A percentile compares a stretch with the other conserved stretches of the same genome.
Conservation (phyloP, 2,329 filamentous ascomycete species). For the Aspergillus candidus region DNA sequence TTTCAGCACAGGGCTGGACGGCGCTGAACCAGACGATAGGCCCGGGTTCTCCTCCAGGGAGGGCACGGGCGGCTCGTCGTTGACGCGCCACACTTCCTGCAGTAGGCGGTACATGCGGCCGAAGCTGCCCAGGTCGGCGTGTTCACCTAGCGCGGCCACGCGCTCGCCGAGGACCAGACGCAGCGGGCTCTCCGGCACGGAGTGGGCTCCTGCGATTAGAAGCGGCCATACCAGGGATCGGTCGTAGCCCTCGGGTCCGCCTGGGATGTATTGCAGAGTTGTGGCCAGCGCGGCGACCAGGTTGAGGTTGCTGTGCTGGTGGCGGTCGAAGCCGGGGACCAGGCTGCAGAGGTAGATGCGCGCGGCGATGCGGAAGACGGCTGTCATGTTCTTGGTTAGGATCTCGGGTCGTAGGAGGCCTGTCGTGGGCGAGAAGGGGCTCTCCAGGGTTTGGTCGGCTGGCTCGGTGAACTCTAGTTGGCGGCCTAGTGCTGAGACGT, state of each 20-base stretch:
- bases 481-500: slow-evolving; percentile 77
- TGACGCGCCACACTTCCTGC: slow-evolving; percentile 64
- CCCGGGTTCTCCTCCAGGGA: too few relatives aligned
- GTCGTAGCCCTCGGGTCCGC: slow-evolving; percentile 75
- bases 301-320: slow-evolving; percentile 63
- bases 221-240: slow-evolving; percentile 88
- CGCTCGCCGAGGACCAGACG: slow-evolving; percentile 71
- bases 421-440: slow-evolving; percentile 54
- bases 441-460: slow-evolving; percentile 54
- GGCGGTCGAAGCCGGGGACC: slow-evolving; percentile 76
- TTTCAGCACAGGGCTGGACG: too few relatives aligned
- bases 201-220: slow-evolving; percentile 75
- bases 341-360: slow-evolving; percentile 92
- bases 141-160: slow-evolving; percentile 65
- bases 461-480: slow-evolving; percentile 76
- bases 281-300: slow-evolving; percentile 71
- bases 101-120: slow-evolving; percentile 73
- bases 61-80: too few relatives aligned
- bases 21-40: too few relatives aligned
- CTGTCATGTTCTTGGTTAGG: slow-evolving; percentile 78
- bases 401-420: slow-evolving; percentile 75
- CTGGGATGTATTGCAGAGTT: slow-evolving; percentile 73
- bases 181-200: slow-evolving; percentile 66
- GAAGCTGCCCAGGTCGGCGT: slow-evolving; percentile 72
- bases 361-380: slow-evolving; percentile 81